A percentile compares a stretch with the other conserved stretches of the same genome.
These are phyloP conservation scores for Lactarius trivialis DNA, from an alignment of 768 basidiomycete genomes.

Conservation along the genomic window DNA sequence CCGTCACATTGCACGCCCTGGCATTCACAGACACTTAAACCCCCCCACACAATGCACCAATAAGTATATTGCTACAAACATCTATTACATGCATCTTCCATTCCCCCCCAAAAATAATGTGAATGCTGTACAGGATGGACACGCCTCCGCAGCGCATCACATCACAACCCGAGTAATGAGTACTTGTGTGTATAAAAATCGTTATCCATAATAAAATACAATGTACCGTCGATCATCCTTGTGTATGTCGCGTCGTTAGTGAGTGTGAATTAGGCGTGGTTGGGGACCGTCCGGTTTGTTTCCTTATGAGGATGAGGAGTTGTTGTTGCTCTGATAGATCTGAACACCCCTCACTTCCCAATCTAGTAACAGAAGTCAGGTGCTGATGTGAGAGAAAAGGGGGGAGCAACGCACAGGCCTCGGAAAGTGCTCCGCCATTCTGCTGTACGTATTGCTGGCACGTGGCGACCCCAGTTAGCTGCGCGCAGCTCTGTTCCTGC, in stretches of 20 bases:
- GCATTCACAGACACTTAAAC: background rate
- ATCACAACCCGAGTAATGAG: background rate
- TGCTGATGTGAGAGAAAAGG: constrained; percentile 6
- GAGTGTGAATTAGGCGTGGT: background rate
- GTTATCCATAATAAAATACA: constrained; percentile 10
- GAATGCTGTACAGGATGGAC: background rate
- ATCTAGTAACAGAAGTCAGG: constrained; percentile 45
- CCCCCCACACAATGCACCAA: background rate
- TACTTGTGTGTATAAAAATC: background rate
- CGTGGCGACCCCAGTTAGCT: constrained; percentile 72
- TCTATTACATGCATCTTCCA: background rate
- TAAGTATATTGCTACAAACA: constrained; percentile 11
- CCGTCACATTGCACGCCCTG: background rate
- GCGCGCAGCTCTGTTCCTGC: constrained; percentile 80
- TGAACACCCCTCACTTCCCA: constrained; percentile 77
- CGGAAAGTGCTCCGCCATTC: constrained; percentile 58
- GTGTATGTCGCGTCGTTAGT: background rate
- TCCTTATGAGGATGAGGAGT: too few relatives aligned
- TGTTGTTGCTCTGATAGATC: constrained; percentile 50
- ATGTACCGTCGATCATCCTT: constrained; percentile 3
- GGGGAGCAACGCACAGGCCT: constrained; percentile 62
- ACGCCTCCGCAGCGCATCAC: background rate
- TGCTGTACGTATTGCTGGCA: constrained; percentile 74
- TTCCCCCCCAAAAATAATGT: background rate
- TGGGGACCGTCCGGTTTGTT: too few relatives aligned